Conservation (phyloP, 2,329 filamentous ascomycete genomes). For the Ilyonectria robusta region DNA sequence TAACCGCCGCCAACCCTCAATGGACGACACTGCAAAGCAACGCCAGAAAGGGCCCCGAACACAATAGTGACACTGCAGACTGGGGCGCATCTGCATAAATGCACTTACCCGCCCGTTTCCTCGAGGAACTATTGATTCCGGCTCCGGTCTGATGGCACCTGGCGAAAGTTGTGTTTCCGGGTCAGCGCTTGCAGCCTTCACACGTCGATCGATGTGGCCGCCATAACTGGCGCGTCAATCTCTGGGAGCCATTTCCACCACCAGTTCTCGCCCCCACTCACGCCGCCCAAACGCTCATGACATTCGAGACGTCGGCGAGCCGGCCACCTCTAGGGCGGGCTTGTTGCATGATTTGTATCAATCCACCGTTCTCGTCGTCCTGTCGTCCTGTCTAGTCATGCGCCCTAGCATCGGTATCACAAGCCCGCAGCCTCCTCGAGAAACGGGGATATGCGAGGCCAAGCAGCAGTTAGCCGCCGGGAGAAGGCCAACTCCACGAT, state of each 20-base stretch:
- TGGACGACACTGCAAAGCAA: not conserved
- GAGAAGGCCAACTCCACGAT: slow-evolving; percentile 37
- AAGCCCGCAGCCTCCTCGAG: slow-evolving; percentile 31
- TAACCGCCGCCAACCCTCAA: slow-evolving; percentile 7
- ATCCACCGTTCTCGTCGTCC: slow-evolving; percentile 40
- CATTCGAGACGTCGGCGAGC: slow-evolving; percentile 31
- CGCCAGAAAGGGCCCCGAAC: not conserved
- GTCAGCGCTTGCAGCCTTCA: slow-evolving; percentile 16
- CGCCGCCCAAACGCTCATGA: slow-evolving; percentile 16
- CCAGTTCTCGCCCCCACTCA: slow-evolving; percentile 19
- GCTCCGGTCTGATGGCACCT: slow-evolving; percentile 21
- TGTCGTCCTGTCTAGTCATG: slow-evolving; percentile 38
- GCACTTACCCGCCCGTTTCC: slow-evolving; percentile 29
- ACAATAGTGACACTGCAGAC: slow-evolving; percentile 6
- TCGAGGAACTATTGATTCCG: slow-evolving; percentile 20
- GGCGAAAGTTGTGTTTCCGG: not conserved
- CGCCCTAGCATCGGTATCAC: slow-evolving; percentile 42
- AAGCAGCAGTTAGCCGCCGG: slow-evolving; percentile 47
- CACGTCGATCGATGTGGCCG: slow-evolving; percentile 19
- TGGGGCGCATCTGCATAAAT: slow-evolving; percentile 12
- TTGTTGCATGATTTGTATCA: slow-evolving; percentile 46
- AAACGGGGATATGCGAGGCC: slow-evolving; percentile 32
- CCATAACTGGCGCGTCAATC: slow-evolving; percentile 17
- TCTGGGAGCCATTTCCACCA: slow-evolving; percentile 11
- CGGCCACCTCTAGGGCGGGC: slow-evolving; percentile 30